These are phyloP conservation scores for Fusarium duplospermum DNA, from an alignment of 2,329 filamentous ascomycete genomes.

Conservation along the genomic window DNA sequence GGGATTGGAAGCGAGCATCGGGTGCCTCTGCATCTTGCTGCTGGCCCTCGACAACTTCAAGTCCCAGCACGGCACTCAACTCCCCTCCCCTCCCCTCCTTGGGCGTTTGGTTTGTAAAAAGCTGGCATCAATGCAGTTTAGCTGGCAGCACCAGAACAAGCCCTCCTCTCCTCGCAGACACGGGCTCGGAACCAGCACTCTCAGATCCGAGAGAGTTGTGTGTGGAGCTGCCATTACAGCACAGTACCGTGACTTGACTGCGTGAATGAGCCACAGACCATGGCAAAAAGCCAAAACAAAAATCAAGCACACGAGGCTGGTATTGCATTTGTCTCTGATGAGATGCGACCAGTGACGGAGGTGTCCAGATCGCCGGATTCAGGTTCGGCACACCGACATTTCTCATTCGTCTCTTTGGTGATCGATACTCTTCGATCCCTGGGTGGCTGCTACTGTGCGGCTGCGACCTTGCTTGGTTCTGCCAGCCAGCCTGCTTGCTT, in stretches of 20 bases:
- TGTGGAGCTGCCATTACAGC: conserved; percentile 6
- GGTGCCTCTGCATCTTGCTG: conserved; percentile 11
- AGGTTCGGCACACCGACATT: conserved; percentile 43
- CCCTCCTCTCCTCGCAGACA: not conserved
- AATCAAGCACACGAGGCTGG: conserved; percentile 30
- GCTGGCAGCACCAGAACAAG: not conserved
- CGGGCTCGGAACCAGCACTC: not conserved
- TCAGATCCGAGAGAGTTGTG: not conserved
- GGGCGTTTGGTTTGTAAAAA: not conserved
- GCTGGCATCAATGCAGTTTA: conserved; percentile 8
- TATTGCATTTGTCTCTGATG: conserved; percentile 19
- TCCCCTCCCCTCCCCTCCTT: not conserved
- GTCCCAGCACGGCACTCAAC: not conserved
- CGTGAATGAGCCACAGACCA: not conserved
- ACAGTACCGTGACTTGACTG: not conserved
- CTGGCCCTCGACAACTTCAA: not conserved
- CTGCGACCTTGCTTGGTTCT: not conserved
- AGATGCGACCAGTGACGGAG: conserved; percentile 23
- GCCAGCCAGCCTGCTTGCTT: conserved; percentile 1
- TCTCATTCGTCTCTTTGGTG: conserved; percentile 34
- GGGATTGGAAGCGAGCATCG: conserved; percentile 7
- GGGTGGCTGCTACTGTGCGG: conserved; percentile 2
- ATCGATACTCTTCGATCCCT: conserved; percentile 25
- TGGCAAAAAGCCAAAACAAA: conserved; percentile 9
- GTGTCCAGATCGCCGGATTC: conserved; percentile 30